A percentile compares a stretch with the other conserved stretches of the same genome.
These are phyloP conservation scores for Nicotiana noctiflora DNA, from an alignment of 257 asterid genomes.

Conservation along the genomic window DNA sequence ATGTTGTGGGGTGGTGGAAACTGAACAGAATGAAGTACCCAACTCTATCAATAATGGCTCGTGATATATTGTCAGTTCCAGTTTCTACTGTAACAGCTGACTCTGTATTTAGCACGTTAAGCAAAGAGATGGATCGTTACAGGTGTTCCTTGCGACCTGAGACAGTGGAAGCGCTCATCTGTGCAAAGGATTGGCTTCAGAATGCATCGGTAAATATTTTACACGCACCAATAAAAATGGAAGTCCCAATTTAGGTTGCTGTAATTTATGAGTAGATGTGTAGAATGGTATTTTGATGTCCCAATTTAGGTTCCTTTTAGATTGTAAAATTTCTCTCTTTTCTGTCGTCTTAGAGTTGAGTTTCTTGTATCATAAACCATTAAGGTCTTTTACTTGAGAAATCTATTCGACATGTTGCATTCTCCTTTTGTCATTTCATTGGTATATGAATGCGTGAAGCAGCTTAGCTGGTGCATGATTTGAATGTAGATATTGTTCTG, in stretches of 20 bases:
- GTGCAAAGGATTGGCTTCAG: constrained; percentile 88
- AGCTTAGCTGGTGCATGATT: no score
- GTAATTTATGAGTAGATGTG: background rate
- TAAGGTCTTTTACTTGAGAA: background rate
- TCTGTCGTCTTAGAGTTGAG: background rate
- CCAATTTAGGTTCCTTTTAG: background rate
- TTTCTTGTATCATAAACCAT: constrained; percentile 1
- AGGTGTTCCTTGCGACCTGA: constrained; percentile 80
- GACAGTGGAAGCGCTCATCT: constrained; percentile 86
- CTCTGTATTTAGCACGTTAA: constrained; percentile 58
- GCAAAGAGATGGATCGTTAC: constrained; percentile 86
- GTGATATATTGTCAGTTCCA: constrained; percentile 85
- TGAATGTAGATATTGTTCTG: no score
- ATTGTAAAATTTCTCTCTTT: background rate
- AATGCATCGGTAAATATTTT: constrained; percentile 34
- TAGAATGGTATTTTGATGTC: background rate
- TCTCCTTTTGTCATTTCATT: background rate
- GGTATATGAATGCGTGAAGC: background rate
- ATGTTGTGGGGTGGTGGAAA: constrained; percentile 97
- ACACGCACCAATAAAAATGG: constrained; percentile 49
- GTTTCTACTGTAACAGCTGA: constrained; percentile 51
- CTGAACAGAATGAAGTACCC: constrained; percentile 76
- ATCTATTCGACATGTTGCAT: background rate
- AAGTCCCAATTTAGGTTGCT: constrained; percentile 49
- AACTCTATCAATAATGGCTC: constrained; percentile 88